A percentile compares a stretch with the other conserved stretches of the same genome.
These are phyloP conservation scores for Peronospora belbahrii DNA, from an alignment of 352 stramenopile genomes.

Conservation along the genomic window DNA sequence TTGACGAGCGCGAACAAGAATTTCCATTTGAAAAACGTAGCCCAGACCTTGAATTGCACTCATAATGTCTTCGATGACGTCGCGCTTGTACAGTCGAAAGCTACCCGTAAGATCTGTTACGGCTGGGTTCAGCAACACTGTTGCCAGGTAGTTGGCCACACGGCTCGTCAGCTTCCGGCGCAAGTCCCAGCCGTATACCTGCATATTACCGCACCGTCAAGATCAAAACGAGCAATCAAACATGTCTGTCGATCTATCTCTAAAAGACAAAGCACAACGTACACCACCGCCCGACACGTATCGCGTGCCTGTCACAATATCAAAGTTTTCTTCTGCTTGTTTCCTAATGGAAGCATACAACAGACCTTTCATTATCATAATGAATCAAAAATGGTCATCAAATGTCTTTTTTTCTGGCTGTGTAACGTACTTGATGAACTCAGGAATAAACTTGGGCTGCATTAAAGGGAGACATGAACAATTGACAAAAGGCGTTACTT, in stretches of 20 bases:
- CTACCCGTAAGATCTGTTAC: slow-evolving; percentile 95
- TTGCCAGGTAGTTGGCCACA: slow-evolving; percentile 97
- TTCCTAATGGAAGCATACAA: slow-evolving; percentile 35
- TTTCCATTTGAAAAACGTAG: slow-evolving; percentile 99
- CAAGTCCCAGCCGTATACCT: slow-evolving; percentile 95
- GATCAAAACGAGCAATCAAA: neutral
- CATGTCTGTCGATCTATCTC: too few relatives aligned
- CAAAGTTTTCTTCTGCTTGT: slow-evolving; percentile 63
- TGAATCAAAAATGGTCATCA: too few relatives aligned
- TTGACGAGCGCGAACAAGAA: slow-evolving; percentile 92
- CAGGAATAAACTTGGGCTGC: slow-evolving; percentile 94
- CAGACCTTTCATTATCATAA: too few relatives aligned
- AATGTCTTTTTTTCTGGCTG: neutral
- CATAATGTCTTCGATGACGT: slow-evolving; percentile 94
- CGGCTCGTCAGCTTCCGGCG: slow-evolving; percentile 94
- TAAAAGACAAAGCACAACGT: slow-evolving; percentile 19
- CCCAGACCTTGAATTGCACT: slow-evolving; percentile 76
- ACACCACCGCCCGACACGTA: slow-evolving; percentile 92
- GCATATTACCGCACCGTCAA: neutral
- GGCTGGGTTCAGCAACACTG: slow-evolving; percentile 91
- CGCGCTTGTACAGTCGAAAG: slow-evolving; percentile 95
- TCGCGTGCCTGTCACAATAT: slow-evolving; percentile 96
- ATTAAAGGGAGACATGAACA: too few relatives aligned
- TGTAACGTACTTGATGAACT: slow-evolving; percentile 78
- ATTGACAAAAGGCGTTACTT: too few relatives aligned